These are phyloP conservation scores for Solanum sitiens DNA, from an alignment of 257 asterid species.

Conservation along the genomic window DNA sequence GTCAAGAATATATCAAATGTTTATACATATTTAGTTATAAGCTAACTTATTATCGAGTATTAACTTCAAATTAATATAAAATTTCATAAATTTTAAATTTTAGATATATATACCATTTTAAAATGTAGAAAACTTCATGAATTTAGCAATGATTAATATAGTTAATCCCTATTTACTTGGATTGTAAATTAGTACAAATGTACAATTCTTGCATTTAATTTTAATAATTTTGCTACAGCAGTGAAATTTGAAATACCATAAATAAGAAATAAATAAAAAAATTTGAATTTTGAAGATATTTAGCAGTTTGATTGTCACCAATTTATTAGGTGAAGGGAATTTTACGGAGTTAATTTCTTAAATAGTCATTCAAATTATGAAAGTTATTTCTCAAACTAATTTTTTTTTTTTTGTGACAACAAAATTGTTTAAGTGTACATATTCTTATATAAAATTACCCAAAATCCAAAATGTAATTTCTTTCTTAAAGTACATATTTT, in stretches of 20 bases:
- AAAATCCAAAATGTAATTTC: not conserved
- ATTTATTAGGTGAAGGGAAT: not conserved
- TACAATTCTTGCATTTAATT: not conserved
- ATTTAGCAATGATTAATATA: not conserved
- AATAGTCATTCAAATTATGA: not conserved
- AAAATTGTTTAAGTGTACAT: not conserved
- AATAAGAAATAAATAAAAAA: not conserved
- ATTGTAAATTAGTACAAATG: not conserved
- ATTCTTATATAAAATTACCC: not conserved
- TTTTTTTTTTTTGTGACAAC: not conserved
- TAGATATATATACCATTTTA: accelerated
- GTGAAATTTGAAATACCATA: not conserved
- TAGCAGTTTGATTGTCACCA: not conserved
- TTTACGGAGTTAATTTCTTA: not conserved
- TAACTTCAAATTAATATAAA: not conserved
- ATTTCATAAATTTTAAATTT: no score
- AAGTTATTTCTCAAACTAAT: not conserved
- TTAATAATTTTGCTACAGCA: not conserved
- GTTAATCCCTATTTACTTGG: not conserved
- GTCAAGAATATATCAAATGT: accelerated
- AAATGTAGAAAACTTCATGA: not conserved
- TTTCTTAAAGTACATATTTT: not conserved
- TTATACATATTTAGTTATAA: no score
- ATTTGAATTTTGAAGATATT: not conserved
- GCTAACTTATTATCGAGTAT: not conserved